Evolutionary conservation across 768 basidiomycete genomes (phyloP), one percentile per base, ranked within the genome.

Genomic region (Roridomyces roridus): DNA sequence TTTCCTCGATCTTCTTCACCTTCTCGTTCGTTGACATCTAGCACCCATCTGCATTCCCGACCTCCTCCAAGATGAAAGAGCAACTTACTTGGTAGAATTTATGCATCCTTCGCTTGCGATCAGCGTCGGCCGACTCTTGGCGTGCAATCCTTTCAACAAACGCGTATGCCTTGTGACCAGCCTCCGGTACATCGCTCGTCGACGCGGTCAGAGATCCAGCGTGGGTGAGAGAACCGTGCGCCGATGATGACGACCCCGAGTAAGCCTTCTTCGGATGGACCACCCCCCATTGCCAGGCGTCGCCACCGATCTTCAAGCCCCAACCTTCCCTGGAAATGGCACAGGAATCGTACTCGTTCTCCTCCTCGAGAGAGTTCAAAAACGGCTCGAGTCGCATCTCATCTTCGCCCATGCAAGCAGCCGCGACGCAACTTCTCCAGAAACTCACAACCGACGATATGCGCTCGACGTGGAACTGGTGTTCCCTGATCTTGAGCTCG

Each of bases 21-120:
- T 86, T 85, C 37, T 83, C 74, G 24, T 85, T 71, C 4, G 85
- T 80, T 3, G 83, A 68, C 77, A 87, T 79, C 86, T 86, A 53
- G 31, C 26, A 20, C 35, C 11, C 24, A 45, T 36, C 15, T 39
- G 34, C 20, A 9, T 43, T 25, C 44, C 1, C 26, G 42, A 28
- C n/a, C 41, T 9, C 23, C 31, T 1, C 24, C 25, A 7, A 40
- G 34, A n/a, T 39, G 5, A 37, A 21, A 25, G 24, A n/a, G 14
- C 15, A 26, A 68, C 77, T 17, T 61, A 82, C 85, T 70, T 81
- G 72, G 46, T 75, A 81, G 60, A 86, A 86, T 20, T 55, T 26
- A 63, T 84, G 77, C 83, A 87, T 83, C 48, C 72, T 61, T 47
- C 60, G 67, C 45, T 70, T 79, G 21, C 77, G 75, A 29, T 74